These are phyloP conservation scores for Starmerella riodocensis DNA, from an alignment of 805 yeast species.

Conservation along the genomic window DNA sequence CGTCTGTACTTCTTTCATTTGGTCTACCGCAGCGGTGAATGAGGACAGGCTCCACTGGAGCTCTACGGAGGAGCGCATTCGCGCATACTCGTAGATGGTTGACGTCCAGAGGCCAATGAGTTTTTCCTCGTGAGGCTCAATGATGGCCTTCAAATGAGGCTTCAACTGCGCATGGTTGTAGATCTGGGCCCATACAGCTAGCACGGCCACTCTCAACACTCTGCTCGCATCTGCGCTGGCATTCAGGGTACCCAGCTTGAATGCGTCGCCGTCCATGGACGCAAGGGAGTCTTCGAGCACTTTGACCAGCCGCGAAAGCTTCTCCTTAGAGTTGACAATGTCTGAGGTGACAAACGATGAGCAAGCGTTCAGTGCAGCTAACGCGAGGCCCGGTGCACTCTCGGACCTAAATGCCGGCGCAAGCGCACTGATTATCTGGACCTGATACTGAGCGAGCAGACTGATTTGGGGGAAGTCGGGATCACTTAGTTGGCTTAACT, in stretches of 20 bases:
- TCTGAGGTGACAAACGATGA: slow-evolving; percentile 62
- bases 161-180: slow-evolving; percentile 22
- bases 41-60: slow-evolving; percentile 20
- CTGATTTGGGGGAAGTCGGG: slow-evolving; percentile 60
- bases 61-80: slow-evolving; percentile 42
- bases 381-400: slow-evolving; percentile 59
- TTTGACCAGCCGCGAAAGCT: slow-evolving; percentile 44
- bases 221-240: slow-evolving; percentile 28
- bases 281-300: slow-evolving; percentile 56
- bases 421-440: slow-evolving; percentile 80
- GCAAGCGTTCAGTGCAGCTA: slow-evolving; percentile 62
- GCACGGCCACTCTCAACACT: slow-evolving; percentile 28
- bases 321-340: slow-evolving; percentile 35
- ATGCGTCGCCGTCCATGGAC: slow-evolving; percentile 28
- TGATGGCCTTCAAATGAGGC: slow-evolving; percentile 29
- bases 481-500: slow-evolving; percentile 51
- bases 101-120: slow-evolving; percentile 72
- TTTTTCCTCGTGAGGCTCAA: slow-evolving; percentile 40
- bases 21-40: slow-evolving; percentile 24
- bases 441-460: slow-evolving; percentile 81
- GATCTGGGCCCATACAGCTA: slow-evolving; percentile 34
- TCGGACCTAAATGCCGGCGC: slow-evolving; percentile 71
- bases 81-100: slow-evolving; percentile 59
- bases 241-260: slow-evolving; percentile 28
- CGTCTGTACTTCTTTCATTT: slow-evolving; percentile 24